Evolutionary conservation across 805 yeast genomes (phyloP).

Genomic region (Saccharomyces kudriavzevii): DNA sequence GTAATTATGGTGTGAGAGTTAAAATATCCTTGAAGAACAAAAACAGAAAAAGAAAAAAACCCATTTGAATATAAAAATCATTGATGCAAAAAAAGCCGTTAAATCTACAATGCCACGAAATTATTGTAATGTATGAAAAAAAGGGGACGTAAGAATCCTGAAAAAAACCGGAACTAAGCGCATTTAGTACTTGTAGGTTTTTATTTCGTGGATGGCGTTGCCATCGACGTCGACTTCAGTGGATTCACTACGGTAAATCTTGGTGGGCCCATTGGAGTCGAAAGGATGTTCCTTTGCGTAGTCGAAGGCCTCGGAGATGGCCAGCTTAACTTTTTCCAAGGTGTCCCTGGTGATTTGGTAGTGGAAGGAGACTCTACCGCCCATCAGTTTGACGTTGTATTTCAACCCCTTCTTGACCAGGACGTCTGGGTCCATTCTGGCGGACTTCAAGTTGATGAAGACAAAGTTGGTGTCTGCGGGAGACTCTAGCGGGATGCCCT

Average conservation of each 20-base stretch:
- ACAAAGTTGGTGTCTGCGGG: slow-evolving; percentile 84
- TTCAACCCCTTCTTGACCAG: slow-evolving; percentile 49
- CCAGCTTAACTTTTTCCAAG: slow-evolving; percentile 48
- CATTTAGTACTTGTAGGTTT: slow-evolving; percentile 27
- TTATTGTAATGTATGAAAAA: background rate
- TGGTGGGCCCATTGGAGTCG: slow-evolving; percentile 40
- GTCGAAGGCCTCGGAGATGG: slow-evolving; percentile 49
- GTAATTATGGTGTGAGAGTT: background rate
- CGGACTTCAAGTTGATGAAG: slow-evolving; percentile 51
- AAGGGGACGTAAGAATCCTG: background rate
- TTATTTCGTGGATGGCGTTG: slow-evolving; percentile 25
- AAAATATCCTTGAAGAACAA: background rate
- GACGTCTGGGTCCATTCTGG: slow-evolving; percentile 48
- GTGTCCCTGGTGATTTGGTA: slow-evolving; percentile 52
- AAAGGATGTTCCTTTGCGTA: slow-evolving; percentile 48
- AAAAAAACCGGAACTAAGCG: background rate
- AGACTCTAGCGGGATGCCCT: slow-evolving; percentile 52
- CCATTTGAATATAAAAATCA: slow-evolving; percentile 6
- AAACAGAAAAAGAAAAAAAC: slow-evolving; percentile 1
- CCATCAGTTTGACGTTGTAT: slow-evolving; percentile 55
- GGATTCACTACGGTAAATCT: slow-evolving; percentile 37
- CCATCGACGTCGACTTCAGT: slow-evolving; percentile 30
- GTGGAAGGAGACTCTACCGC: slow-evolving; percentile 76
- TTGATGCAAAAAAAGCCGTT: slow-evolving; percentile 9
- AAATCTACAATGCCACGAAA: slow-evolving; percentile 20